Base-by-base conservation (phyloP, 2,329 filamentous ascomycete species). In the Didymella keratinophila region DNA sequence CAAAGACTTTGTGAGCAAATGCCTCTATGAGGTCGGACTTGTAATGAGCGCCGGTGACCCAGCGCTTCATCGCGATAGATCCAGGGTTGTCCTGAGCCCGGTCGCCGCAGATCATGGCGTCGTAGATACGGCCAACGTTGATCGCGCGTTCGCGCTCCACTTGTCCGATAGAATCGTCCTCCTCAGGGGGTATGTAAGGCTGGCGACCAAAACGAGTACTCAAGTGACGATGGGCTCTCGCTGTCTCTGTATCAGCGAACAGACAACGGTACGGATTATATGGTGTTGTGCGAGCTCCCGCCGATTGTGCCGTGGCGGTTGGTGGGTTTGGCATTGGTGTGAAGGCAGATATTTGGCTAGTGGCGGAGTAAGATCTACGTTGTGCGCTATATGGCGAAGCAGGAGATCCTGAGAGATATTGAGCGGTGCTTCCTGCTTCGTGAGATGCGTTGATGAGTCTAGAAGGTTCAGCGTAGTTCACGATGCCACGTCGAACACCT, bases 11-110 rank as follows among this genome's bases (percentile, higher is more conserved):
- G 55, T 76, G 71, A 7, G 72, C 66, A 41, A 71, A 71, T 11
- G 73, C 68, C 57, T 75, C 73, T 0, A 76, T 67, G 1, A 74
- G 52, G n/a, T 64, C 59, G 11, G 69, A 58, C 1, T 66, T 58
- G 48, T 76, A 75, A 46, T 73, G 70, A 3, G 71, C 67, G 4
- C 63, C 56, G 18, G 67, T 57, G 3, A 75, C 72, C 73, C 73
- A 76, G 58, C 73, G 60, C 48, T 72, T 71, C 67, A 73, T 68
- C 6, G 73, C 73, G 32, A 72, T 73, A 0, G 72, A 75, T 2
- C 58, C 56, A 0, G 56, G 28, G 30, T 76, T 75, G 52, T 76
- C 73, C 45, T 66, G 68, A 1, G 72, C 73, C 16, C 56, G 55
- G 36, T 75, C 71, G 1, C 65, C 58, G 41, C 70, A 63, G 2